Base-by-base conservation (phyloP, 768 basidiomycete species). In the Kwoniella sp. region DNA sequence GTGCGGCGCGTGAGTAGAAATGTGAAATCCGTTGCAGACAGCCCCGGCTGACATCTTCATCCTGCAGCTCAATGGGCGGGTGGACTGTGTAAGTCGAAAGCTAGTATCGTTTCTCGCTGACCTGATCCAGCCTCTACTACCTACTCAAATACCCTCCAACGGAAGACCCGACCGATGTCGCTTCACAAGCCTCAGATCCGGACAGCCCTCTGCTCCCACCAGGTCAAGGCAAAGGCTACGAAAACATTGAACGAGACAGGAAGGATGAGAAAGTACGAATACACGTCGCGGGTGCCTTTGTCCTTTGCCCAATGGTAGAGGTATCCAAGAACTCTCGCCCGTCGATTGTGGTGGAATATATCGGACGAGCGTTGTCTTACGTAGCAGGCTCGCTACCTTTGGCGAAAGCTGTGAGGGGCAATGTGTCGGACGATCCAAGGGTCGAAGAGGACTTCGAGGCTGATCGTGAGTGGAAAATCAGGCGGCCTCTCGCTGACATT, bases 391-490 rank as follows among this genome's bases (percentile, higher is more conserved):
- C 70, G 1, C 53, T 79, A 8, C 79, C 80, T 9, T 58, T 81
- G 17, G 76, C 77, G 2, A 58, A 78, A 55, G 73, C 76, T 48
- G 68, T 80, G 2, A 37, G 75, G 60, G 78, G 81, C 24, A 80
- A 79, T 21, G 78, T 77, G 8, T 79, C 76, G 55, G 80, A 81
- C 63, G 81, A 82, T 72, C 81, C 81, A 1, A 69, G 77, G 37
- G 80, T 81, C 2, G 80, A 81, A 55, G 77, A 74, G 40, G 81
- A 81, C 46, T 80, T 80, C 65, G 71, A 68, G 24, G 65, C 77
- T 60, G 74, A 77, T 68, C 77, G 74, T 78, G 33, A 70, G 76
- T 69, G 12, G 3, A 1, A 47, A 49, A 37, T 5, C 2, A 37
- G 40, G 17, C 8, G 3, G 8, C 12, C n/a, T 8, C 25, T n/a